Evolutionary conservation across 2,329 filamentous ascomycete species (phyloP), one percentile per base, ranked within the genome.

Genomic region (Pezicula neosporulosa): DNA sequence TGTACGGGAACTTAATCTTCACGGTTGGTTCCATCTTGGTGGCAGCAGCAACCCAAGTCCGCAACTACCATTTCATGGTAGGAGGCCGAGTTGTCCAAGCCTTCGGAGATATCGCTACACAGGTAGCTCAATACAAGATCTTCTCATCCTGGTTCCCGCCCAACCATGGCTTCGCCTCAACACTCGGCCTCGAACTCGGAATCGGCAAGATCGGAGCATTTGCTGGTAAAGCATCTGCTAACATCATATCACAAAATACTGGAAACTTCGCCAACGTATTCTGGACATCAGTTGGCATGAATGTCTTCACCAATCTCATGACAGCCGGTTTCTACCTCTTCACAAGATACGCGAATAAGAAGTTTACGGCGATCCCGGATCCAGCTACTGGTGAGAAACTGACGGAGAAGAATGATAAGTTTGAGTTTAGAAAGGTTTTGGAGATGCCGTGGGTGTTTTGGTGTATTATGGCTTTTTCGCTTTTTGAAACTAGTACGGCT

Each of bases 131-230:
- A 61, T 85, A 85, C 63, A 83, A 84, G 54, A 77, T 85, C 54
- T 85, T 85, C 58, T 82, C 79, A 0, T 82, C 79, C 0, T 85
- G 82, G 82, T 85, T 85, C 54, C 72, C 81, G 0, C 82, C 82
- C 0, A 80, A 73, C 7, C 75, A 80, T 50, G 82, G 82, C 1
- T 85, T 85, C 59, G 82, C 81, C 0, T 81, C 80, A 0, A 85
- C 81, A 0, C 70, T 85, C 0, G 82, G 75, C 0, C 77, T 85
- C 4, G 82, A 85, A 61, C 70, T 85, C 0, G 80, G 75, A 0
- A 75, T 85, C 48, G 80, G 80, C 8, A 27, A 57, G 55, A 77
- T 85, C 8, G 81, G 82, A 2, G 75, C 74, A 0, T 84, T 85
- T 50, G 77, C 82, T 1, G 82, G 82, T 10, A 81, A 82, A 56